Evolutionary conservation across 2,329 filamentous ascomycete genomes (phyloP).

Genomic region (Fusarium sp.): DNA sequence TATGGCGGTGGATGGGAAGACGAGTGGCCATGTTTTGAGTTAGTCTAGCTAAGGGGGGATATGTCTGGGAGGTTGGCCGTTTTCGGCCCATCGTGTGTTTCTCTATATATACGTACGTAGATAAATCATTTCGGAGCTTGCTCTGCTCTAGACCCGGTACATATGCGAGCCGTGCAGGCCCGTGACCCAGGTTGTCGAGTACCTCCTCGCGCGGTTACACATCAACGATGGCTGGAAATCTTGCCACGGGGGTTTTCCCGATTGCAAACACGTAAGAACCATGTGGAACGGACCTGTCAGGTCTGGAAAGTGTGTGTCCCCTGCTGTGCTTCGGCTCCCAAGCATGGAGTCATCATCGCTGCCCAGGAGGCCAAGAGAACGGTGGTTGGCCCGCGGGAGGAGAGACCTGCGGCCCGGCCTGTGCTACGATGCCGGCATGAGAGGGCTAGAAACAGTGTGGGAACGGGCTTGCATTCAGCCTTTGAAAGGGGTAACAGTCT

Average conservation of each 20-base stretch:
- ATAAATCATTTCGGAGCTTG: background rate
- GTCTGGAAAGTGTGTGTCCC: constrained; percentile 2
- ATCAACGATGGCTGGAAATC: background rate
- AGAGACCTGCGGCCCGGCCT: constrained; percentile 14
- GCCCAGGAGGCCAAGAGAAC: constrained; percentile 3
- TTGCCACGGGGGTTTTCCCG: background rate
- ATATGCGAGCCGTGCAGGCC: constrained; percentile 4
- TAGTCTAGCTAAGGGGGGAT: background rate
- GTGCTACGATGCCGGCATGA: constrained; percentile 12
- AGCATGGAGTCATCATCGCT: constrained; percentile 6
- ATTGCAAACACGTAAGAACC: constrained; percentile 5
- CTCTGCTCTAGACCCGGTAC: constrained; percentile 4
- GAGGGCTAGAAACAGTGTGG: constrained; percentile 1
- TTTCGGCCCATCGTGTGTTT: background rate
- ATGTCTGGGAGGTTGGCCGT: background rate
- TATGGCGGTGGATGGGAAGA: background rate
- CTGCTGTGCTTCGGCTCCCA: constrained; percentile 12
- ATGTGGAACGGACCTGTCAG: constrained; percentile 27
- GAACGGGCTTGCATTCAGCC: background rate
- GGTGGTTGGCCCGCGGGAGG: background rate
- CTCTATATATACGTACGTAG: constrained; percentile 17
- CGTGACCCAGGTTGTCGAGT: constrained; percentile 2
- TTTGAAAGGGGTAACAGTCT: constrained; percentile 2
- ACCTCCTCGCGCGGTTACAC: constrained; percentile 22
- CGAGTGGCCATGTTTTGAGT: background rate